Percentiles rank a stretch among this genome's conserved stretches.
These are phyloP conservation scores for Aspergillus quadrilineatus DNA, from an alignment of 2,329 filamentous ascomycete species.

Conservation along the genomic window DNA sequence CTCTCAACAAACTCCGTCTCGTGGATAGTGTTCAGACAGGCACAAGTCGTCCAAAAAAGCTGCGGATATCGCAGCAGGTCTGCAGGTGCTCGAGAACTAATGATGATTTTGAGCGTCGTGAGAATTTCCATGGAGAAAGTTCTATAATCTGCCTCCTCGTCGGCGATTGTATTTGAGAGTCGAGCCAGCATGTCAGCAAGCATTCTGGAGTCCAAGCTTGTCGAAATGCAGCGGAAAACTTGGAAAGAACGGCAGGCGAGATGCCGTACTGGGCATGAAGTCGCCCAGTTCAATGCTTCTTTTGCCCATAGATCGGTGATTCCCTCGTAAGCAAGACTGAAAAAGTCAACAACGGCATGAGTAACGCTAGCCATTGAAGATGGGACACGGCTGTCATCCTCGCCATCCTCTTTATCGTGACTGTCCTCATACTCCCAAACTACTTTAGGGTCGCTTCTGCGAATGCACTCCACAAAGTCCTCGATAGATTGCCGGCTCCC, in stretches of 20 bases:
- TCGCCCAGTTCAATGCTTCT: conserved; percentile 90
- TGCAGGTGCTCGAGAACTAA: conserved; percentile 75
- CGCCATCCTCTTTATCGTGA: conserved; percentile 71
- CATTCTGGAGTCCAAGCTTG: conserved; percentile 88
- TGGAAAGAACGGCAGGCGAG: conserved; percentile 96
- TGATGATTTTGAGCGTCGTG: conserved; percentile 88
- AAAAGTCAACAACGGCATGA: conserved; percentile 77
- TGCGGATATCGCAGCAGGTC: conserved; percentile 89
- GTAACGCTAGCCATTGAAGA: conserved; percentile 84
- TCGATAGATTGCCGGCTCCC: conserved; percentile 76
- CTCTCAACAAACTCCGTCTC: conserved; percentile 92
- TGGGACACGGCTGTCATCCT: conserved; percentile 76
- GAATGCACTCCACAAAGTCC: conserved; percentile 81
- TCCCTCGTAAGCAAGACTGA: conserved; percentile 77
- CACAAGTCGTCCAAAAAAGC: conserved; percentile 96
- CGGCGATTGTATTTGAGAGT: conserved; percentile 93
- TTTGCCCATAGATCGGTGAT: conserved; percentile 91
- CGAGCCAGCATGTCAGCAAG: conserved; percentile 94
- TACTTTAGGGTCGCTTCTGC: conserved; percentile 77
- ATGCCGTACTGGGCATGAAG: conserved; percentile 91
- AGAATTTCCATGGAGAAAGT: conserved; percentile 98
- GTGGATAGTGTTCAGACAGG: conserved; percentile 94
- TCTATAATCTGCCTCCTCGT: conserved; percentile 90
- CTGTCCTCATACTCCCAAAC: conserved; percentile 95
- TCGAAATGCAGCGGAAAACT: conserved; percentile 90